Evolutionary conservation across 1,284 basidiomycete genomes (phyloP).

Genomic region (Rhizopogon parksii): DNA sequence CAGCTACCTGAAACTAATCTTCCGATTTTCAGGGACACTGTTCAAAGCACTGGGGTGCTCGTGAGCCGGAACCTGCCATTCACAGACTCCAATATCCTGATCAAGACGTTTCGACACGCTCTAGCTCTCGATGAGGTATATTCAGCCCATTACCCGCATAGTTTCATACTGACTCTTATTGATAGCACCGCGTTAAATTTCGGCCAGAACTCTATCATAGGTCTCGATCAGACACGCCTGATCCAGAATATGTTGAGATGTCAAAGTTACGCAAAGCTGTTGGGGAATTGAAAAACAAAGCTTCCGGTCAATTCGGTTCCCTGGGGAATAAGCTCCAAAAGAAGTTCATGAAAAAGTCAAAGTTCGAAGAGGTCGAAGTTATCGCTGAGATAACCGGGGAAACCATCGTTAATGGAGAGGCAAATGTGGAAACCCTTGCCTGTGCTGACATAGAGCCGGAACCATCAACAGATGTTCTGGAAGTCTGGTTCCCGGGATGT

Average conservation of each 20-base stretch:
- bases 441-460: constrained; percentile 13
- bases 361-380: not conserved
- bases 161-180: constrained; percentile 8
- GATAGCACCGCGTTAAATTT: constrained; percentile 48
- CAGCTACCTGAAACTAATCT: constrained; percentile 7
- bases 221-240: constrained; percentile 20
- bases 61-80: constrained; percentile 54
- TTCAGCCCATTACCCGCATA: constrained; percentile 2
- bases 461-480: constrained; percentile 41
- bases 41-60: constrained; percentile 57
- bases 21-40: constrained; percentile 51
- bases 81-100: constrained; percentile 47
- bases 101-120: constrained; percentile 57
- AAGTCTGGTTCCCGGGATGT: constrained; percentile 62
- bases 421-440: not conserved
- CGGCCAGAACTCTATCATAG: constrained; percentile 46
- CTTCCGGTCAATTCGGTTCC: not conserved
- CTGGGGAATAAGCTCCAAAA: not conserved
- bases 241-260: constrained; percentile 22
- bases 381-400: not conserved
- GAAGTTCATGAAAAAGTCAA: not conserved
- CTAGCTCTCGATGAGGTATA: constrained; percentile 57
- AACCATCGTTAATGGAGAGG: not conserved
- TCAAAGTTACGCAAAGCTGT: constrained; percentile 15
- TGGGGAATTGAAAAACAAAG: constrained; percentile 1